These are phyloP conservation scores for Lycium barbarum DNA, from an alignment of 257 asterid genomes.

Conservation along the genomic window DNA sequence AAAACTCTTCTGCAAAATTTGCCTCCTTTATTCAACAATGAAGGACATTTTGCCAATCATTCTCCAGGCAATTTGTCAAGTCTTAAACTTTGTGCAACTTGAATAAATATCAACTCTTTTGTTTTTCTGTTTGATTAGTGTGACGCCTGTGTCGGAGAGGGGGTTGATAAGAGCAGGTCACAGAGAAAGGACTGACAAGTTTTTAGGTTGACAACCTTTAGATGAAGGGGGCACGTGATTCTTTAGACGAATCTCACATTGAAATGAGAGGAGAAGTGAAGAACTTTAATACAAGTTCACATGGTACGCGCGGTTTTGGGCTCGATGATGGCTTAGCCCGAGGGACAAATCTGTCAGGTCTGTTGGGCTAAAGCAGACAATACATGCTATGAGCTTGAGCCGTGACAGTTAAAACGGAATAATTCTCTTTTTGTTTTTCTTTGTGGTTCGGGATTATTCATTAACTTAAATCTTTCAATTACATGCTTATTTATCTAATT, in stretches of 20 bases:
- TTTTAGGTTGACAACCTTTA: not conserved
- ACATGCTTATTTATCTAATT: not conserved
- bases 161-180: not conserved
- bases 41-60: not conserved
- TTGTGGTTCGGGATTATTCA: too few species aligned
- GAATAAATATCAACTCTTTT: not conserved
- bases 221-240: not conserved
- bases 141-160: too few species aligned
- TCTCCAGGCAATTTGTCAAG: not conserved
- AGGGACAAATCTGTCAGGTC: too few species aligned
- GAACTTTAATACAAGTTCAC: not conserved
- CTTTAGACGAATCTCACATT: not conserved
- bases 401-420: too few species aligned
- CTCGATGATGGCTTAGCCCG: not conserved
- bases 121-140: not conserved
- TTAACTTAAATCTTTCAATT: too few species aligned
- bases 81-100: not conserved
- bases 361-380: too few species aligned
- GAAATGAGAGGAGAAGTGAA: not conserved
- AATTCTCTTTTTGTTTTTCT: too few species aligned
- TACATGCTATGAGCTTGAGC: too few species aligned
- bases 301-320: rapidly evolving
- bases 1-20: not conserved
- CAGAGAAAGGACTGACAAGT: too few species aligned
- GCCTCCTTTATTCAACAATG: not conserved